Evolutionary conservation across 306 rosid genomes (phyloP), one percentile per base, ranked within the genome.

Genomic region (Prunus padus): DNA sequence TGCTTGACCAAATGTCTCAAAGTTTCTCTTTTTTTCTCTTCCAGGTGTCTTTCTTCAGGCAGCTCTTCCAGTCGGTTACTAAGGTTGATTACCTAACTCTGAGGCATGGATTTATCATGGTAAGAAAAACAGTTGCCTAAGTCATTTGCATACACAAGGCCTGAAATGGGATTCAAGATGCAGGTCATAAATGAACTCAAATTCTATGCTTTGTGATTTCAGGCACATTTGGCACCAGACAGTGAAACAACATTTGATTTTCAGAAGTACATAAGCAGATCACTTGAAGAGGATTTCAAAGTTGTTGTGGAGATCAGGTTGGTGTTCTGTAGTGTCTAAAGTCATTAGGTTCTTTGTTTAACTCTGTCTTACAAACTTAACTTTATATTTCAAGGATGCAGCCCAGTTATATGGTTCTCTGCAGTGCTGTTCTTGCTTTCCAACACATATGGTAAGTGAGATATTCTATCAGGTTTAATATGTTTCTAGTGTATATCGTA

Each of bases 31-130:
- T 73, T 44, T n/a, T 31, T 77, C 11, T 5, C 23, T 52, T 57
- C 44, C 82, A 94, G 98, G 89, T 82, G 70, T 84, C 96, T 76
- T 94, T 94, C 88, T 90, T 92, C 86, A 84, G 98, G 76, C 98
- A 94, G 76, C 92, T 94, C 79, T 44, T 64, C 63, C 84, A 84
- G 69, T 90, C 97, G 20, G 86, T 90, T 49, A 78, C 82, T 10
- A 92, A 82, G 83, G 88, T 79, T 80, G 98, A 94, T 76, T 94
- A 94, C 85, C 45, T 85, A 74, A 78, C 93, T 22, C 71, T 94
- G 30, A 86, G 97, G 20, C 97, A 90, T 85, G 98, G 98, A 78
- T 94, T 94, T 78, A 84, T 94, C 66, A 76, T 12, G 83, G 98
- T 94, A 68, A 80, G 92, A 76, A n/a, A 28, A 60, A 71, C 44